Base-by-base conservation (phyloP, 805 yeast species). In the Wickerhamiella spandovensis region DNA sequence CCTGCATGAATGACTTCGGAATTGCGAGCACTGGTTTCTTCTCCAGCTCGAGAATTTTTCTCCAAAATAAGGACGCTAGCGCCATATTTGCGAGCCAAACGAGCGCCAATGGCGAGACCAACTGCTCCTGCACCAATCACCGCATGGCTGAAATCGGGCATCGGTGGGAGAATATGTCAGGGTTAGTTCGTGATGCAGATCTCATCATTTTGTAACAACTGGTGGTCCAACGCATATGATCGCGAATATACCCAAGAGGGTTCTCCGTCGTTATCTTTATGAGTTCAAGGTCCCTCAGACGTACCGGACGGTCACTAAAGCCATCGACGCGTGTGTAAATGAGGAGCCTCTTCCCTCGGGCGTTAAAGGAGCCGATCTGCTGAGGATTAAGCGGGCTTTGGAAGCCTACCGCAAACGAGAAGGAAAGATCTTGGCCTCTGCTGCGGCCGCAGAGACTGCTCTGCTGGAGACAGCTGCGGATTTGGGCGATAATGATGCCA, bases 1-100 rank as follows among this genome's bases (percentile, higher is more conserved):
- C 95, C 96, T 0, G 95, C 95, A 66, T 88, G 97, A 22, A 88
- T 82, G 23, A 89, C 97, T 61, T 89, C 97, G 1, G 95, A 84
- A 68, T 88, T 88, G 48, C 96, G 70, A n/a, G 90, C 75, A 5
- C 94, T 82, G 0, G 95, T 86, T 58, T 88, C 96, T 56, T 76
- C 74, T 1, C 95, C 96, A 46, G 78, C 62, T 35, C 70, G 70
- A 1, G 66, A 63, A 62, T 87, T 78, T 59, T 82, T 78, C 58
- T 88, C 97, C 1, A 88, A 63, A 9, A 89, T 61, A 1, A 84
- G 63, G 0, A 87, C 87, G 4, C 67, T 67, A 50, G 74, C 71
- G 63, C n/a, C 71, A 54, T 2, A 64, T 59, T 47, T 69, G 64
- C 42, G 78, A 2, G 59, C 67, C 30, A 88, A 68, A 55, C 82